Base-by-base conservation (phyloP, 78 protist genomes). In the Reticulomyxa filosa region DNA sequence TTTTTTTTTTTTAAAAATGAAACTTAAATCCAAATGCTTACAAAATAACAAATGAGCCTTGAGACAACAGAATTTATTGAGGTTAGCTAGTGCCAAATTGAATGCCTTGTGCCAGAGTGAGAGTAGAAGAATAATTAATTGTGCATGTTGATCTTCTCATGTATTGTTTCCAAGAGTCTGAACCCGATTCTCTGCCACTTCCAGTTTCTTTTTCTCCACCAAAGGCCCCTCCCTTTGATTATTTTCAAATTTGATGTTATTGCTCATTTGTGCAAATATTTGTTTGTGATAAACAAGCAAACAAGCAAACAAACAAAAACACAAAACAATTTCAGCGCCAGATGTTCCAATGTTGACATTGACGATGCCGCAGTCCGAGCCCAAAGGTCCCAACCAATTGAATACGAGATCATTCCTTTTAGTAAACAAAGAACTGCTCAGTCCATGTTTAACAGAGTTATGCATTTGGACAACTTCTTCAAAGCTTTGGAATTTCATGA, bases 181-280 rank as follows among this genome's bases (percentile, higher is more conserved):
- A 27, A 46, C 93, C 93, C 20, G 81, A 52, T 51, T 86, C 93
- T 27, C 86, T 57, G 32, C 89, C 89, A 29, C 83, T 78, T 22
- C 93, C 93, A 23, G 93, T 84, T 27, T 73, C 89, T 68, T 86
- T 83, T 42, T 86, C 72, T 32, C 89, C 92, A 62, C 92, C 92
- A 38, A 86, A 86, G 2, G 88, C 93, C 27, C 89, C 89, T 4
- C 93, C 93, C n/a, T n/a, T n/a, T n/a, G n/a, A n/a, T n/a, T n/a
- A n/a, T n/a, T n/a, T n/a, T n/a, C n/a, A n/a, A n/a, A n/a, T n/a
- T n/a, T n/a, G n/a, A n/a, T n/a, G n/a, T n/a, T n/a, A n/a, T n/a
- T n/a, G n/a, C n/a, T n/a, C n/a, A n/a, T n/a, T n/a, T n/a, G n/a
- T n/a, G n/a, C n/a, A n/a, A n/a, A n/a, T n/a, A n/a, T n/a, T n/a